phyloP scores from a whole-genome alignment of 257 asterid species.

The Jacaranda copaia region DNA sequence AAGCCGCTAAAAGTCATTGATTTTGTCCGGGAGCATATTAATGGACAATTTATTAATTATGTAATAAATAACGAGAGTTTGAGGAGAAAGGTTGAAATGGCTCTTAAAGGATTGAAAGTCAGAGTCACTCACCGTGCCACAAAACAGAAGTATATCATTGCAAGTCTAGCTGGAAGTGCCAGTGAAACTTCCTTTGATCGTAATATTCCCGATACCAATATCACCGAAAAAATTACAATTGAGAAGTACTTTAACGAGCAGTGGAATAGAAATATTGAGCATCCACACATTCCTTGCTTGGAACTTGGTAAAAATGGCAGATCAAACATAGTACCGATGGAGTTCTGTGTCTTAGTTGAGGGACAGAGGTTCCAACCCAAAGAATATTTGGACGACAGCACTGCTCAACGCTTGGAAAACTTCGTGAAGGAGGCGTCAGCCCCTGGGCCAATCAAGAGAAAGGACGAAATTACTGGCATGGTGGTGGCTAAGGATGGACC shows the following conservation, averaged over 20 bases:
- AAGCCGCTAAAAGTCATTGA: conserved; percentile 59
- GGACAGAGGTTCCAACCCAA: conserved; percentile 65
- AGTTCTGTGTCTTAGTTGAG: conserved; percentile 65
- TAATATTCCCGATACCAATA: conserved; percentile 44
- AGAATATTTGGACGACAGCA: conserved; percentile 49
- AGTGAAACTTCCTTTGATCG: conserved; percentile 40
- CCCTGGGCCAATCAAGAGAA: conserved; percentile 53
- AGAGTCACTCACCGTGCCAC: conserved; percentile 65
- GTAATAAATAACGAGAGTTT: conserved; percentile 30
- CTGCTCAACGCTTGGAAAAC: conserved; percentile 43
- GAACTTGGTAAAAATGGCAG: conserved; percentile 52
- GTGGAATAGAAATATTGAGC: conserved; percentile 48
- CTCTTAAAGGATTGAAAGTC: conserved; percentile 66
- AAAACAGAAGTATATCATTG: conserved; percentile 57
- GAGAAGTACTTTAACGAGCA: conserved; percentile 57
- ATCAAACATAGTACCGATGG: conserved; percentile 59
- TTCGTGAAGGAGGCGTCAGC: conserved; percentile 37
- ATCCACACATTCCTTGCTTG: conserved; percentile 59
- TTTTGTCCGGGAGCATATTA: conserved; percentile 44
- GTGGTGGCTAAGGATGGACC: conserved; percentile 69
- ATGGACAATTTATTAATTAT: not conserved
- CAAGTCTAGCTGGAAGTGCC: conserved; percentile 41
- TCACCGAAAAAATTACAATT: conserved; percentile 30
- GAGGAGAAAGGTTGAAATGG: not conserved
- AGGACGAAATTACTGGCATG: conserved; percentile 48